Conservation (phyloP, 2,329 filamentous ascomycete species). For the Paecilomyces formosus region DNA sequence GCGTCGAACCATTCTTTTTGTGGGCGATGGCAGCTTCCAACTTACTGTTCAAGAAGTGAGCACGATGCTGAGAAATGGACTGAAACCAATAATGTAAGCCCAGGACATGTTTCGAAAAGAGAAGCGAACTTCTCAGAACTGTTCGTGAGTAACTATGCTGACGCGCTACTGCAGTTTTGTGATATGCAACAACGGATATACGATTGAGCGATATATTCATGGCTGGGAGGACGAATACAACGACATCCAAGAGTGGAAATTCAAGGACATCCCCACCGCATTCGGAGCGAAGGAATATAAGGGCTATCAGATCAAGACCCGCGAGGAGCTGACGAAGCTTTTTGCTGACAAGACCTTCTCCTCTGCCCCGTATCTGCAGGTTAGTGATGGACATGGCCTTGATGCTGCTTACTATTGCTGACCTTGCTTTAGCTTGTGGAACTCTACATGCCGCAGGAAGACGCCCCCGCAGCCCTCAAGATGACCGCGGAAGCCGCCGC, state of each 20-base stretch:
- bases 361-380: constrained; percentile 39
- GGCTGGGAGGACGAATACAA: constrained; percentile 72
- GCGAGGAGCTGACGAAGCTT: constrained; percentile 57
- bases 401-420: constrained; percentile 5
- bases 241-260: constrained; percentile 66
- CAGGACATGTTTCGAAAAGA: too few relatives aligned
- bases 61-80: constrained; percentile 54
- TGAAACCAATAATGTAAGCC: constrained; percentile 65
- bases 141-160: not conserved
- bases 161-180: constrained; percentile 45
- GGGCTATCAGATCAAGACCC: constrained; percentile 60
- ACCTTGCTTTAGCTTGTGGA: constrained; percentile 62
- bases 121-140: too few relatives aligned
- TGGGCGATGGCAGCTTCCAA: constrained; percentile 58
- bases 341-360: constrained; percentile 56
- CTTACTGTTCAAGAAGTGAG: constrained; percentile 61
- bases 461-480: constrained; percentile 63
- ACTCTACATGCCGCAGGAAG: constrained; percentile 67
- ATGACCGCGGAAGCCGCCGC: constrained; percentile 62
- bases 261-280: constrained; percentile 57
- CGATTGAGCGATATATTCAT: constrained; percentile 78
- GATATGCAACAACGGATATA: constrained; percentile 77
- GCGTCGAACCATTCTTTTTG: constrained; percentile 49
- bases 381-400: constrained; percentile 9
- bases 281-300: constrained; percentile 56